Base-by-base conservation (phyloP, 371 early-diverging fungal species). In the Saksenaea oblongispora region DNA sequence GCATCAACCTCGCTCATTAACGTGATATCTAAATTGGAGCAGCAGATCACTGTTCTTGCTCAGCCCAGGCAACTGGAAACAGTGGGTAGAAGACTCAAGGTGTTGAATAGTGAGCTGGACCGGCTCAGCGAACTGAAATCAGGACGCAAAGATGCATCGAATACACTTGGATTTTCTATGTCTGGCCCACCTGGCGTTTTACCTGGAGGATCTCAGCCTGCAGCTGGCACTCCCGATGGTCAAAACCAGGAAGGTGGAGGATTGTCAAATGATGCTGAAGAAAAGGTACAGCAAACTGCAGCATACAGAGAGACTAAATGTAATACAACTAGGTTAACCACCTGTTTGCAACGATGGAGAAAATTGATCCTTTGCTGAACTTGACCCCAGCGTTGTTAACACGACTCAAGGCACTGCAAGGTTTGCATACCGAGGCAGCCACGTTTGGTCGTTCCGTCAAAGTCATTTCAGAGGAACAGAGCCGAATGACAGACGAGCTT, bases 21-120 rank as follows among this genome's bases (percentile, higher is more conserved):
- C 9, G 82, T 90, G 0, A 75, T 96, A 17, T 84, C 89, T 5
- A 86, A 88, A 51, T 73, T 96, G 39, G 93, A 94, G 62, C 89
- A 89, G 71, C 91, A 94, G 56, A 80, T 96, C 31, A 71, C 82
- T 10, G 71, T 95, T 11, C 73, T 95, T 4, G 83, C 91, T 7
- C 90, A 95, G 60, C 93, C 94, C 9, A 84, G 90, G 35, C 90
- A 90, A 7, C 65, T 96, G 28, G 95, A 94, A 34, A 81, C 85
- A 51, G 81, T 94, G 18, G 80, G 86, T 26, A 74, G 89, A 61
- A 88, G 91, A 58, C 75, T 93, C 62, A 90, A 91, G 63, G 78
- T 76, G 5, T 76, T 93, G 17, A 82, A 81, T n/a, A 78, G 79
- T 35, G 92, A 93, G 56, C 70, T 95, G 65, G 94, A 94, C 58